Conservation (phyloP, 2,329 filamentous ascomycete genomes). For the Fusarium solani-melongenae region DNA sequence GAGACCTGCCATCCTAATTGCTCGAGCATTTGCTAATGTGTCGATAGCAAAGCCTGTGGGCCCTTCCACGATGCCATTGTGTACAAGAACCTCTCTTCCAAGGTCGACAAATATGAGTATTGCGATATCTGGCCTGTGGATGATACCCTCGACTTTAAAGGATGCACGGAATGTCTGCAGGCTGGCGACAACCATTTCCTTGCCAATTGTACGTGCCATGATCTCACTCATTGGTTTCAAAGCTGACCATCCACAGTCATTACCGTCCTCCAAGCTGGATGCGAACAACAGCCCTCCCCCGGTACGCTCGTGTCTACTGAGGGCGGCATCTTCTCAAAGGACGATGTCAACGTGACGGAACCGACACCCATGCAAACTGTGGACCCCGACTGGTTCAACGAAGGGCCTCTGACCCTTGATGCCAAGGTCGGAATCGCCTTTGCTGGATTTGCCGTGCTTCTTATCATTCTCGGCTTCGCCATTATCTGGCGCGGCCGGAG, state of each 20-base stretch:
- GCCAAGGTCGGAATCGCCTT: conserved; percentile 69
- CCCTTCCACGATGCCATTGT: conserved; percentile 58
- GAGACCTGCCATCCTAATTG: neutral
- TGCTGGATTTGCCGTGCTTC: conserved; percentile 59
- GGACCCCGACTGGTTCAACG: conserved; percentile 53
- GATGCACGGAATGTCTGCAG: conserved; percentile 61
- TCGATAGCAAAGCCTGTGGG: conserved; percentile 62
- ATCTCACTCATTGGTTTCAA: neutral
- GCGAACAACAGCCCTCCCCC: conserved; percentile 60
- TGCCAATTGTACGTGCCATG: conserved; percentile 62
- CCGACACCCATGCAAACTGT: conserved; percentile 56
- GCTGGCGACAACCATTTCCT: conserved; percentile 53
- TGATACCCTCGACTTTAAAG: conserved; percentile 49
- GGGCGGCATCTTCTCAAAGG: conserved; percentile 63
- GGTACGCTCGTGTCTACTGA: conserved; percentile 62
- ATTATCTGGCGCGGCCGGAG: conserved; percentile 69
- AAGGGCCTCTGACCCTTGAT: conserved; percentile 62
- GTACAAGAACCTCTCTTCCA: conserved; percentile 61
- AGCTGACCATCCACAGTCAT: conserved; percentile 53
- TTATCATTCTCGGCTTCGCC: conserved; percentile 61
- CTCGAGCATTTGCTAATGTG: conserved; percentile 2
- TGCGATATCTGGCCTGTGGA: conserved; percentile 60
- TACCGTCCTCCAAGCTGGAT: conserved; percentile 65
- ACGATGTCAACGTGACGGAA: conserved; percentile 60
- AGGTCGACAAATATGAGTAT: conserved; percentile 62